phyloP scores from a whole-genome alignment of 805 yeast genomes.

The Monosporozyma servazzii region DNA sequence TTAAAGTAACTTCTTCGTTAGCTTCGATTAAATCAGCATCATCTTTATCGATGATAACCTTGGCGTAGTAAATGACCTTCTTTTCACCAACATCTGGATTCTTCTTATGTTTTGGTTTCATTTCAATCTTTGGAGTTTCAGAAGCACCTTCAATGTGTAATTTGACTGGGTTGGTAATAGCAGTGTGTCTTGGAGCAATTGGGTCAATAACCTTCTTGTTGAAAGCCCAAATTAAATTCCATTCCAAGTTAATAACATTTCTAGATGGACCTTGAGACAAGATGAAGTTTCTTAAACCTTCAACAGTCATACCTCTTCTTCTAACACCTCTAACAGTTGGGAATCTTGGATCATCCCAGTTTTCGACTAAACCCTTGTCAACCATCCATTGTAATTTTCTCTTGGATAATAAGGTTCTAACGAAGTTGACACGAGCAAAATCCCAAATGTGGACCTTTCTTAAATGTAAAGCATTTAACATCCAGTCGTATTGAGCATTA shows the following conservation, averaged over 20 bases:
- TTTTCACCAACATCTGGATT: conserved; percentile 84
- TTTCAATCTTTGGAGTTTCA: conserved; percentile 48
- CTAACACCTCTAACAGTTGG: conserved; percentile 99
- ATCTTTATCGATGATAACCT: conserved; percentile 72
- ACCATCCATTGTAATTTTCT: conserved; percentile 99
- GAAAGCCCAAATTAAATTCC: conserved; percentile 96
- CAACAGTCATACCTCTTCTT: conserved; percentile 99
- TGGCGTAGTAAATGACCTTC: conserved; percentile 56
- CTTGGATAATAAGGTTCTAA: conserved; percentile 89
- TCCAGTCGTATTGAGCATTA: conserved; percentile 97
- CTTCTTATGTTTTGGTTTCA: conserved; percentile 89
- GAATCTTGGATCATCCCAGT: conserved; percentile 99
- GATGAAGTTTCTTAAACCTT: conserved; percentile 90
- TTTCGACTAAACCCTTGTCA: conserved; percentile 74
- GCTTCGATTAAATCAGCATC: conserved; percentile 69
- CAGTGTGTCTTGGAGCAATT: conserved; percentile 90
- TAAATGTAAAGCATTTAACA: conserved; percentile 67
- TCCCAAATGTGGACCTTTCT: conserved; percentile 97
- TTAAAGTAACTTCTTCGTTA: conserved; percentile 89
- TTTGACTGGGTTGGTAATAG: conserved; percentile 65
- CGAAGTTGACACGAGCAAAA: conserved; percentile 93
- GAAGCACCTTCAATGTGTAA: conserved; percentile 63
- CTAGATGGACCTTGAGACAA: conserved; percentile 96
- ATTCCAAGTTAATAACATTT: conserved; percentile 92
- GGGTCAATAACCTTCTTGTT: conserved; percentile 98